Evolutionary conservation across 257 asterid genomes (phyloP).

Genomic region (Solanum chiquidenum): DNA sequence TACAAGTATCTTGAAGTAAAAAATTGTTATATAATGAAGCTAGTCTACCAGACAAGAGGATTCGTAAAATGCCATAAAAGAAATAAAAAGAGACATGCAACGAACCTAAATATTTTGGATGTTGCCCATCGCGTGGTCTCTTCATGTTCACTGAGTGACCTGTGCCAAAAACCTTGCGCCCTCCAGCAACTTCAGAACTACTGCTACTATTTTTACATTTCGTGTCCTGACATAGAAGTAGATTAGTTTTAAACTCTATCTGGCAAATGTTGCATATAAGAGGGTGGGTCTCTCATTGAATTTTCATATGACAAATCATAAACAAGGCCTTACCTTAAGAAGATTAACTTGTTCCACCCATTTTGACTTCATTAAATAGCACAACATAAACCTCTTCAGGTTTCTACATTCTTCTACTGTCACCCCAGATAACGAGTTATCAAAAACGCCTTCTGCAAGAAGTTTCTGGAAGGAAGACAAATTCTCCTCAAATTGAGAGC

Average conservation of each 20-base stretch:
- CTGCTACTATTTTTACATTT: constrained; percentile 26
- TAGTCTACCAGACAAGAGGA: background rate
- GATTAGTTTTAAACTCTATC: background rate
- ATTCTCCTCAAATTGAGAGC: constrained; percentile 53
- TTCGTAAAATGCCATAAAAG: background rate
- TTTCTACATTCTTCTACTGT: constrained; percentile 40
- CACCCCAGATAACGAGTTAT: constrained; percentile 40
- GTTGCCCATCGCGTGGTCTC: constrained; percentile 34
- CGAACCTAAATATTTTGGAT: constrained; percentile 44
- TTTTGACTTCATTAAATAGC: constrained; percentile 45
- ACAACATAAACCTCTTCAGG: constrained; percentile 42
- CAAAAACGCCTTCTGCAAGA: constrained; percentile 60
- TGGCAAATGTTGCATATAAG: background rate
- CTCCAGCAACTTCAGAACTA: constrained; percentile 30
- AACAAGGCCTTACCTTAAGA: constrained; percentile 39
- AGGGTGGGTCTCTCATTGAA: background rate
- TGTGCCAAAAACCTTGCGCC: constrained; percentile 12
- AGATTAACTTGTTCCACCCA: constrained; percentile 53
- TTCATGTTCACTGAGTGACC: constrained; percentile 20
- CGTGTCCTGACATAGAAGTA: constrained; percentile 27
- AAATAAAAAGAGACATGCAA: background rate
- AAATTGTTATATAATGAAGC: background rate
- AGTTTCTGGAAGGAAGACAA: constrained; percentile 59
- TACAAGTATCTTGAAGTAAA: background rate
- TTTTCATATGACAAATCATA: background rate